These are phyloP conservation scores for Elaeis guineensis DNA, from an alignment of 176 grass and related monocot species.

Conservation along the genomic window DNA sequence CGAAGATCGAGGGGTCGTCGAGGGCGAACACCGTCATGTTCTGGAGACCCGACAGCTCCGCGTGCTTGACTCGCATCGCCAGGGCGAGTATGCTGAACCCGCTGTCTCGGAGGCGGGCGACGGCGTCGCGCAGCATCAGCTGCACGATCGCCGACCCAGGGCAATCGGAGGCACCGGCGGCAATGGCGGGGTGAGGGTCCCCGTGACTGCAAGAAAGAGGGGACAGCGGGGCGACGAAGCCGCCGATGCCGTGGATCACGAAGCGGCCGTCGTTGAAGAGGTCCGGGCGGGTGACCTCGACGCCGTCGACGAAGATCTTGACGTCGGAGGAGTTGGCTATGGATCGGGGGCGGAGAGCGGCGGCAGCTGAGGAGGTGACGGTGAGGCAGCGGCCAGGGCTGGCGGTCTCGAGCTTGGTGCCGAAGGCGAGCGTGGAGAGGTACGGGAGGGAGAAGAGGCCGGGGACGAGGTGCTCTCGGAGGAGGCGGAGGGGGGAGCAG, in stretches of 20 bases:
- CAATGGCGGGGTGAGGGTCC: conserved; percentile 3
- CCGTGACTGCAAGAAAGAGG: conserved; percentile 35
- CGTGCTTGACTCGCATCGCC: conserved; percentile 69
- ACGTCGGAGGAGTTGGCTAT: conserved; percentile 1
- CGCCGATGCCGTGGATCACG: conserved; percentile 52
- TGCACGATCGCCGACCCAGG: conserved; percentile 31
- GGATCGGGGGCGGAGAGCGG: too few species aligned
- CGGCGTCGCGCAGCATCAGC: conserved; percentile 60
- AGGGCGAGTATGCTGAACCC: conserved; percentile 56
- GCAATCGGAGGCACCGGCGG: conserved; percentile 1
- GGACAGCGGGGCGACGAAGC: conserved; percentile 44
- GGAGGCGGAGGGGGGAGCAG: conserved; percentile 38
- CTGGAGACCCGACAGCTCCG: conserved; percentile 30
- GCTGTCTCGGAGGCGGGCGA: conserved; percentile 41
- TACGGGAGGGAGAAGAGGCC: conserved; percentile 51
- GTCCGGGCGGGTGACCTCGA: conserved; percentile 51
- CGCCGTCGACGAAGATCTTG: conserved; percentile 50
- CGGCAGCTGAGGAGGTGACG: conserved; percentile 13
- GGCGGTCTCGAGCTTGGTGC: conserved; percentile 39
- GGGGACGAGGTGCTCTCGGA: conserved; percentile 54
- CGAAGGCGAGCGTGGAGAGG: conserved; percentile 26
- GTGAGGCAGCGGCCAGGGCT: conserved; percentile 51
- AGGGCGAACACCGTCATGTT: conserved; percentile 81
- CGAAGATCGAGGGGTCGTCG: conserved; percentile 59
- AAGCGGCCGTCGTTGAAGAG: conserved; percentile 66